Base-by-base conservation (phyloP, 257 asterid genomes). In the Nicotiana knightiana region DNA sequence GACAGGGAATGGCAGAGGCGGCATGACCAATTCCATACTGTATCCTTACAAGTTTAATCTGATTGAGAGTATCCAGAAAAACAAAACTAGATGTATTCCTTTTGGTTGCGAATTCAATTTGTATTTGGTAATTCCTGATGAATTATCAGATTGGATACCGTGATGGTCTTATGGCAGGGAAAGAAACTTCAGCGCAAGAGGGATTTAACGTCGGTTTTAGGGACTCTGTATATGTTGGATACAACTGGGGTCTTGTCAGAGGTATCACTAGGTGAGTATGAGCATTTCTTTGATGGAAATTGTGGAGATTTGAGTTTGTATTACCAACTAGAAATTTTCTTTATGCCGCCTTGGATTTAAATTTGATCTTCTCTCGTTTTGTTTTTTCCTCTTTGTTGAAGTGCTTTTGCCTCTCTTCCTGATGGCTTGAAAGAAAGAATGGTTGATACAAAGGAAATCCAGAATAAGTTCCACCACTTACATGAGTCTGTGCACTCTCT, bases 141-240 rank as follows among this genome's bases (percentile, higher is more conserved):
- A 85, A 67, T 79, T 67, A 32, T 83, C 81, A 95, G 99, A 85
- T 93, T n/a, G 99, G 99, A 86, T 96, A 94, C 86, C 98, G 99
- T 35, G 99, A 96, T 68, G 99, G 99, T 83, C 82, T 94, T 70
- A 84, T 93, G 53, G 94, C 94, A 76, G 99, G 97, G 82, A 91
- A 94, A 85, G 97, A 96, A 83, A 89, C 92, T 77, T 91, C 97
- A 32, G 93, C 90, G 13, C 99, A 96, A 80, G 94, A 92, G 62
- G 98, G 99, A 35, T 96, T 96, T 85, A 91, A 91, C 87, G 82
- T 84, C 13, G 99, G 98, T 48, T 94, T 94, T 67, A 89, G 83
- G 82, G 90, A 88, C 67, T 96, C 97, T 32, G 93, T 92, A 26
- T 85, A 81, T 70, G 75, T 77, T 24, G 98, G 98, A 13, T 89